Base-by-base conservation (phyloP, 2,329 filamentous ascomycete genomes). In the Colletotrichum abscissum region DNA sequence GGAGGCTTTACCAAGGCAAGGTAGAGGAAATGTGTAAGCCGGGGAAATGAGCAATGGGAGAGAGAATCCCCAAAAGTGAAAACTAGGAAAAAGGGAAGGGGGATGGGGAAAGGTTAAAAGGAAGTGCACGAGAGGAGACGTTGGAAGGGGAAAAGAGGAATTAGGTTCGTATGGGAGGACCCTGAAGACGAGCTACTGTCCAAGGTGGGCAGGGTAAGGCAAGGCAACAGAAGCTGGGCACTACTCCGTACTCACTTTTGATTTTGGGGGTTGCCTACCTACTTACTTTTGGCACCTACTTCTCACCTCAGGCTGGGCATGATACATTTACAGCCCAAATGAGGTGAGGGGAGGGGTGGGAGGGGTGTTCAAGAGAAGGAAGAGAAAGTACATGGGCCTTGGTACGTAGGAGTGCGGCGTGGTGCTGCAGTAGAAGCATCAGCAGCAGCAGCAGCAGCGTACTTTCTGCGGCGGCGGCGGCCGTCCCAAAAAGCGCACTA, bases 101-200 rank as follows among this genome's bases (percentile, higher is more conserved):
- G 24, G 65, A 52, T 30, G 30, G 24, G 22, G 19, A 16, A 42
- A 24, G 19, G 16, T 49, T n/a, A 49, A 49, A n/a, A 49, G 8
- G 19, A 49, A 49, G 42, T 42, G 38, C 38, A n/a, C 42, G 26
- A 33, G 22, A n/a, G 49, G 9, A 38, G 28, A 6, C 9, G 28
- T 55, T 3, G 67, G 67, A 62, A 67, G 63, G 69, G 66, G 67
- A 46, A 62, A 62, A 67, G 69, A 72, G 28, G 68, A 58, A 72
- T 72, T 70, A 60, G 70, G 66, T 72, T 72, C 70, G 55, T 69
- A 73, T 64, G 70, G 63, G 66, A 65, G 46, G 42, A 49, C 70
- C 70, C 67, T 64, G 70, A 69, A 69, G 66, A 63, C 63, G 16
- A 54, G 46, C 65, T 67, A 35, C 30, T 33, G 30, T 35, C 33